Base-by-base conservation (phyloP, 2,329 filamentous ascomycete species). In the Curvularia eragrostidis region DNA sequence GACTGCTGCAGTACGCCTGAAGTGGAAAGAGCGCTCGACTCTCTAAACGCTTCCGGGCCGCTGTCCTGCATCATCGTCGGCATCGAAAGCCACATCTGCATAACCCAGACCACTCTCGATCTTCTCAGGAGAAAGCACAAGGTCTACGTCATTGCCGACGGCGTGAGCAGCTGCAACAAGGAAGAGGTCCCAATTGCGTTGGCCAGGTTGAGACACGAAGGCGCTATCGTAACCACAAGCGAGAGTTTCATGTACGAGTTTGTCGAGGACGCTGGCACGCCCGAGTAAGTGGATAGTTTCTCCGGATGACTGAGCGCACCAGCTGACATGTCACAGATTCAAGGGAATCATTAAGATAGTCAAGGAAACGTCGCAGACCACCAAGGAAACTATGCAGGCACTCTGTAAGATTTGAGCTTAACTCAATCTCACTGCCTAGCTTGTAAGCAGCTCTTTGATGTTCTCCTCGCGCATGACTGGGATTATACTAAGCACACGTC, bases 81-180 rank as follows among this genome's bases (percentile, higher is more conserved):
- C 36, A 97, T 98, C 73, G 94, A 98, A 79, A 86, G 87, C 39
- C 94, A 98, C 79, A 95, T 98, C 74, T 98, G 94, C 81, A 88
- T 98, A 28, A 93, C 91, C 59, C 94, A 98, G 83, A 97, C 94
- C 2, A 65, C 73, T 15, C 83, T 97, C 41, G 94, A 97, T 79
- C 80, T 96, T 48, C 80, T 95, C 42, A 81, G 82, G 21, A 83
- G 84, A 1, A 93, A 93, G 0, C 91, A 97, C 77, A 82, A 82
- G 52, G 94, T 97, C 6, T 97, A 96, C 76, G 81, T 98, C 38
- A 82, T 97, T 30, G 91, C 93, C 51, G 94, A 98, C 77, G 94
- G 87, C 30, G 93, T 98, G 41, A 93, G 90, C 72, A 94, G 90
- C 78, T 92, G 91, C 75, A 96, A 97, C 79, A 80, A 82, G 18